Evolutionary conservation across 257 asterid genomes (phyloP).

Genomic region (Primulina tabacum): DNA sequence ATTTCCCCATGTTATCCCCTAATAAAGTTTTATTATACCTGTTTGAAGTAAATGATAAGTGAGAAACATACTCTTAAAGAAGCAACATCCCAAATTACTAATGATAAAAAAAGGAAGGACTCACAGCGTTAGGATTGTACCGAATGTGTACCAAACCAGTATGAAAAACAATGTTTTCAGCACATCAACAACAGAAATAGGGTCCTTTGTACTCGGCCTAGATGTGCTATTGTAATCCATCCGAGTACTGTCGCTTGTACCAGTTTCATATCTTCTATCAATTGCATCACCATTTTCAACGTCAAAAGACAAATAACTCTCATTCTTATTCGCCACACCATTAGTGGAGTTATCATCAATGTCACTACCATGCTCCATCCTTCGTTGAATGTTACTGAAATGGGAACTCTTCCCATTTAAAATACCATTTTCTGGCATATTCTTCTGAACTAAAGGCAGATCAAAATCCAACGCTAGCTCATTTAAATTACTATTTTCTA

Average conservation of each 20-base stretch:
- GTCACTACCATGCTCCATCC: slow-evolving; percentile 52
- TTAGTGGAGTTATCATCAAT: slow-evolving; percentile 31
- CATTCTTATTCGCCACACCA: slow-evolving; percentile 31
- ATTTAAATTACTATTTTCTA: slow-evolving; percentile 29
- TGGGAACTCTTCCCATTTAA: slow-evolving; percentile 30
- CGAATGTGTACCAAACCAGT: slow-evolving; percentile 88
- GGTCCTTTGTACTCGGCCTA: slow-evolving; percentile 26
- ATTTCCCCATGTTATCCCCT: slow-evolving; percentile 92
- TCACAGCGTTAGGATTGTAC: slow-evolving; percentile 92
- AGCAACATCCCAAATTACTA: neutral
- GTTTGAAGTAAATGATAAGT: slow-evolving; percentile 28
- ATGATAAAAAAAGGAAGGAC: slow-evolving; percentile 29
- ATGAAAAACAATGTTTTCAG: slow-evolving; percentile 1
- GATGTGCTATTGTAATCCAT: slow-evolving; percentile 23
- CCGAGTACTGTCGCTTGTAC: slow-evolving; percentile 22
- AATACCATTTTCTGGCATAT: slow-evolving; percentile 25
- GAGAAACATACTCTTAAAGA: slow-evolving; percentile 9
- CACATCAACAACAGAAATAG: slow-evolving; percentile 33
- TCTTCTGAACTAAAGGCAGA: slow-evolving; percentile 31
- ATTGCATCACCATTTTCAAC: slow-evolving; percentile 41
- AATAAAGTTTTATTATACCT: slow-evolving; percentile 93
- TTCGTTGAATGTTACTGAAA: slow-evolving; percentile 29
- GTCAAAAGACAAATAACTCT: slow-evolving; percentile 61
- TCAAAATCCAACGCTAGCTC: slow-evolving; percentile 50
- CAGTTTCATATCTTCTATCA: slow-evolving; percentile 28